These are phyloP conservation scores for Sporothrix protearum DNA, from an alignment of 2,329 filamentous ascomycete species.

Conservation along the genomic window DNA sequence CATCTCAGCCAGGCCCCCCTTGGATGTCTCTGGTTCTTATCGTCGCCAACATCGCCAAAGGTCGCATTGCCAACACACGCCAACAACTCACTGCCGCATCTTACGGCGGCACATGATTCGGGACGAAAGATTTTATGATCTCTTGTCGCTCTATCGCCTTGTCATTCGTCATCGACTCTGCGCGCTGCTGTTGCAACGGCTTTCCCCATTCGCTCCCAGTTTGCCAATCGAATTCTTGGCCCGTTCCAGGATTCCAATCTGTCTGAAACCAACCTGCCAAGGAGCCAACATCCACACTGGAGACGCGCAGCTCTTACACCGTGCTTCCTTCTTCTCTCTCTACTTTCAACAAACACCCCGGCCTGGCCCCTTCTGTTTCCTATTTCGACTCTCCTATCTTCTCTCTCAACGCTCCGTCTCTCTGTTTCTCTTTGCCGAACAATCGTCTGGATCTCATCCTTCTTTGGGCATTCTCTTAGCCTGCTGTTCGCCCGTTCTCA, in stretches of 20 bases:
- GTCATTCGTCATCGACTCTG: conserved; percentile 15
- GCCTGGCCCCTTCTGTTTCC: conserved; percentile 9
- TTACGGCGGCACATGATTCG: not conserved
- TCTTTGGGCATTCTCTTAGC: not conserved
- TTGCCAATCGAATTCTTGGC: conserved; percentile 3
- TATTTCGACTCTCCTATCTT: not conserved
- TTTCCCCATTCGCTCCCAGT: not conserved
- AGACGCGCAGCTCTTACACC: conserved; percentile 17
- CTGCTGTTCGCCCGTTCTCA: conserved; percentile 1
- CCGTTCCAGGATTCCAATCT: conserved; percentile 19
- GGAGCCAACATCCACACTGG: conserved; percentile 2
- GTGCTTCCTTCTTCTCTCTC: not conserved
- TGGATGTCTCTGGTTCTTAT: not conserved
- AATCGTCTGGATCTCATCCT: not conserved
- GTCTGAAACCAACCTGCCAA: conserved; percentile 23
- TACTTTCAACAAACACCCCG: conserved; percentile 15
- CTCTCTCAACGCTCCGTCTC: not conserved
- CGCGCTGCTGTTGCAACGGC: not conserved
- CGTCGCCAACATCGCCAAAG: not conserved
- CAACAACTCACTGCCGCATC: not conserved
- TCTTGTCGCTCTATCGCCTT: not conserved
- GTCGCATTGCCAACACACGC: not conserved
- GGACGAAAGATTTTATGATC: not conserved
- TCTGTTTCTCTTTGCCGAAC: conserved; percentile 10
- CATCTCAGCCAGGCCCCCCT: not conserved